These are phyloP conservation scores for Canavalia ensiformis DNA, from an alignment of 306 rosid species.

Conservation along the genomic window DNA sequence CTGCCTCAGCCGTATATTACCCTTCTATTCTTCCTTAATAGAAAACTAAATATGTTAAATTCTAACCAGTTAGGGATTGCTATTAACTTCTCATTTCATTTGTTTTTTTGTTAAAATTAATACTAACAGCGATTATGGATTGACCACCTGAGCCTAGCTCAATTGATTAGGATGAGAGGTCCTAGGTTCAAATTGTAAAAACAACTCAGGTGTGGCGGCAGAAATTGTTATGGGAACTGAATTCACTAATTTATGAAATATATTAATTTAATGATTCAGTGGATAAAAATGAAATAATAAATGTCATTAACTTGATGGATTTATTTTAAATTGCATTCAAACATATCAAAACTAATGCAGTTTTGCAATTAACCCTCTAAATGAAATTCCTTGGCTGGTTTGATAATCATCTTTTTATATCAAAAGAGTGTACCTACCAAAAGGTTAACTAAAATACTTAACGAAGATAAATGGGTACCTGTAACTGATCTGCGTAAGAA, in stretches of 20 bases:
- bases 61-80: not conserved
- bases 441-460: not conserved
- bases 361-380: not conserved
- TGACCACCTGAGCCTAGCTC: constrained; percentile 16
- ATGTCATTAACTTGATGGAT: not conserved
- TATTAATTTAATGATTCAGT: not conserved
- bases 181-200: not conserved
- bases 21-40: not conserved
- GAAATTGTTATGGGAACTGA: not conserved
- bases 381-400: not conserved
- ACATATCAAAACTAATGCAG: not conserved
- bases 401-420: not conserved
- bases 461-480: constrained; percentile 49
- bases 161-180: not conserved
- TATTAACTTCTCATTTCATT: not conserved
- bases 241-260: not conserved
- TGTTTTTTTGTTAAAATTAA: not conserved
- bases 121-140: not conserved
- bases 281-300: not conserved
- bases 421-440: constrained; percentile 14
- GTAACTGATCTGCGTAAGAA: constrained; percentile 71
- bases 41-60: not conserved
- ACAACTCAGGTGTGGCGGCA: not conserved
- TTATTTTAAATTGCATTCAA: not conserved
- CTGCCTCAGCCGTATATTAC: not conserved